Conservation (phyloP, 2,329 filamentous ascomycete species). For the Fusarium sp. region DNA sequence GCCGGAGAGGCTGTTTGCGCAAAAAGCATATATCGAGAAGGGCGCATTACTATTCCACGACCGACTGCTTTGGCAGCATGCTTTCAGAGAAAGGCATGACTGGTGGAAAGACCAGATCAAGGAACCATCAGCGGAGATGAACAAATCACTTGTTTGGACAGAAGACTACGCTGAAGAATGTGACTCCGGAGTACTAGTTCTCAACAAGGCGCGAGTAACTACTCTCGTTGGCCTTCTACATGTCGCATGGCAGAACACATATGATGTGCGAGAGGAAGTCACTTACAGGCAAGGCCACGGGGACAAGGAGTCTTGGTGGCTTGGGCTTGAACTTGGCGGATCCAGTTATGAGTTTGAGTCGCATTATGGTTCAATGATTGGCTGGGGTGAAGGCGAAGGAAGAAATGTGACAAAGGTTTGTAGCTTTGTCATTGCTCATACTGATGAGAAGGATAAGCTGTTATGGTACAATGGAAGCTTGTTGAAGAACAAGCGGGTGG, state of each 20-base stretch:
- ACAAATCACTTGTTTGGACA: constrained; percentile 51
- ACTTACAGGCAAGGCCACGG: constrained; percentile 56
- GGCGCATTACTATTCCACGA: constrained; percentile 56
- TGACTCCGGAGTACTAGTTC: constrained; percentile 55
- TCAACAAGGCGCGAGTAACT: constrained; percentile 52
- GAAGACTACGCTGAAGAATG: constrained; percentile 55
- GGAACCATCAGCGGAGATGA: constrained; percentile 47
- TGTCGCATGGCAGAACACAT: constrained; percentile 57
- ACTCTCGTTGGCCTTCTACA: constrained; percentile 55
- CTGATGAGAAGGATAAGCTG: constrained; percentile 51
- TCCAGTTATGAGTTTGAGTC: constrained; percentile 54
- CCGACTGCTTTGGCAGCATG: constrained; percentile 52
- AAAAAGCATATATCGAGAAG: constrained; percentile 45
- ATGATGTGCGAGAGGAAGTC: constrained; percentile 52
- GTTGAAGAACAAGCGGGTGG: constrained; percentile 52
- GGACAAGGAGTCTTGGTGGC: constrained; percentile 60
- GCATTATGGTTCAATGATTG: constrained; percentile 56
- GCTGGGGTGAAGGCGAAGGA: constrained; percentile 42
- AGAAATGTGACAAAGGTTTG: constrained; percentile 44
- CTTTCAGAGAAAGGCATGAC: constrained; percentile 46
- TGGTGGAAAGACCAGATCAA: constrained; percentile 54
- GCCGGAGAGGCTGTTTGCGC: constrained; percentile 49
- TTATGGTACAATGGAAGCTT: constrained; percentile 58
- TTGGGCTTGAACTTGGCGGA: constrained; percentile 55
- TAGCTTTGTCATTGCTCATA: constrained; percentile 55